These are phyloP conservation scores for Globisporangium perplexum DNA, from an alignment of 352 stramenopile genomes.

Conservation along the genomic window DNA sequence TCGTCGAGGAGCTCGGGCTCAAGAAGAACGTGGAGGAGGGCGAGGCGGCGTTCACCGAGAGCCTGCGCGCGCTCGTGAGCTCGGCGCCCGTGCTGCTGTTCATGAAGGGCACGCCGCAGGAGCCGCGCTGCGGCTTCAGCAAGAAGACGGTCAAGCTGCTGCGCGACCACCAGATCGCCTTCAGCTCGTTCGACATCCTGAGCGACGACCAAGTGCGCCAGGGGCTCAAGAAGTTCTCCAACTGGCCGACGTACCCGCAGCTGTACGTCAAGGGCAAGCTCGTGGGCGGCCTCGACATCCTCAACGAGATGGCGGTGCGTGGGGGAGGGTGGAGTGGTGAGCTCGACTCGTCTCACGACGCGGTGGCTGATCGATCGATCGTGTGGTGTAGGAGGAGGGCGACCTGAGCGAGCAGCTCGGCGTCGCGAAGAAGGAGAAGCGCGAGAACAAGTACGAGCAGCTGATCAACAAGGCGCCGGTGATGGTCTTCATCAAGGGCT, in stretches of 20 bases:
- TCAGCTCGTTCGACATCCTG: slow-evolving; percentile 95
- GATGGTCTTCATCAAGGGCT: slow-evolving; percentile 99
- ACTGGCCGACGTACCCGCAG: slow-evolving; percentile 98
- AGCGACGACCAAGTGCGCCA: slow-evolving; percentile 92
- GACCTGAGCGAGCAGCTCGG: slow-evolving; percentile 88
- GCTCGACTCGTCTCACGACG: no score
- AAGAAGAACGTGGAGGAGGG: slow-evolving; percentile 67
- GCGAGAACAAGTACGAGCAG: slow-evolving; percentile 84
- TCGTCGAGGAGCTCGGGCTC: slow-evolving; percentile 74
- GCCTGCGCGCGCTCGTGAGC: slow-evolving; percentile 77
- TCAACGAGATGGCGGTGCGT: slow-evolving; percentile 89
- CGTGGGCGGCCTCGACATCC: slow-evolving; percentile 92
- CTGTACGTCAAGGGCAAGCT: slow-evolving; percentile 94
- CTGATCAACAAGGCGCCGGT: slow-evolving; percentile 88
- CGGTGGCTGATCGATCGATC: no score
- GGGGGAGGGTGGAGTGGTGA: no score
- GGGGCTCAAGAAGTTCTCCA: slow-evolving; percentile 93
- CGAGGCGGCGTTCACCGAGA: slow-evolving; percentile 79
- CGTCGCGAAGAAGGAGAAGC: slow-evolving; percentile 84
- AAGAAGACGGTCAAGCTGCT: slow-evolving; percentile 92
- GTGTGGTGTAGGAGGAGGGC: slow-evolving; percentile 49
- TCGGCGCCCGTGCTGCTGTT: slow-evolving; percentile 93
- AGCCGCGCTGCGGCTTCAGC: slow-evolving; percentile 93
- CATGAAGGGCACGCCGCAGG: slow-evolving; percentile 91
- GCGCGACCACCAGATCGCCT: slow-evolving; percentile 84